Evolutionary conservation across 495 filamentous ascomycete genomes (phyloP).

Genomic region (Neurospora cerealis): DNA sequence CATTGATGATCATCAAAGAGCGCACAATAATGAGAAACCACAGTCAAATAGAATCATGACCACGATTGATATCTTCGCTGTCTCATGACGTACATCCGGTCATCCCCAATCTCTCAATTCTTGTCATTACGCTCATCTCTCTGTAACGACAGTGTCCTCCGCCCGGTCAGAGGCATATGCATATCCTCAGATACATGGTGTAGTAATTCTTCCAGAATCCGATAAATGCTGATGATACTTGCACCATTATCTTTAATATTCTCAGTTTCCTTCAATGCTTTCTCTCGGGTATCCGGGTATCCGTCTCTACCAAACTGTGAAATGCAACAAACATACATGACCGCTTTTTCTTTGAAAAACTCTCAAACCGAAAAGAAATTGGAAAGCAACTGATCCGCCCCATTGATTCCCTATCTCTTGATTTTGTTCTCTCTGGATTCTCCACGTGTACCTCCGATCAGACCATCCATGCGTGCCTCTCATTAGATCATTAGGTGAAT

Average conservation of each 20-base stretch:
- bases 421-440: background rate
- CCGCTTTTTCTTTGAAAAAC: background rate
- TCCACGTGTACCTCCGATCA: too few species aligned
- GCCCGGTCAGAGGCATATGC: background rate
- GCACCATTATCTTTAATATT: background rate
- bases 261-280: background rate
- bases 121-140: background rate
- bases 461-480: background rate
- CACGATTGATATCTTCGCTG: background rate
- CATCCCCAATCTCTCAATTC: background rate
- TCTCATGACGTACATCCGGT: background rate
- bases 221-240: background rate
- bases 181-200: constrained; percentile 4
- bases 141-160: background rate
- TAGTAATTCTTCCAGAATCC: background rate
- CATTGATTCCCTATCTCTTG: background rate
- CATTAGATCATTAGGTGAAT: background rate
- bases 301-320: background rate
- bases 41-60: background rate
- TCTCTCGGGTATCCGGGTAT: background rate
- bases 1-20: background rate
- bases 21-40: background rate
- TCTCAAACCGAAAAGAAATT: background rate
- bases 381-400: background rate
- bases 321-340: background rate